Percentiles rank a stretch among this genome's conserved stretches.
Conservation (phyloP, 2,329 filamentous ascomycete species). For the Esteya vermicola region DNA sequence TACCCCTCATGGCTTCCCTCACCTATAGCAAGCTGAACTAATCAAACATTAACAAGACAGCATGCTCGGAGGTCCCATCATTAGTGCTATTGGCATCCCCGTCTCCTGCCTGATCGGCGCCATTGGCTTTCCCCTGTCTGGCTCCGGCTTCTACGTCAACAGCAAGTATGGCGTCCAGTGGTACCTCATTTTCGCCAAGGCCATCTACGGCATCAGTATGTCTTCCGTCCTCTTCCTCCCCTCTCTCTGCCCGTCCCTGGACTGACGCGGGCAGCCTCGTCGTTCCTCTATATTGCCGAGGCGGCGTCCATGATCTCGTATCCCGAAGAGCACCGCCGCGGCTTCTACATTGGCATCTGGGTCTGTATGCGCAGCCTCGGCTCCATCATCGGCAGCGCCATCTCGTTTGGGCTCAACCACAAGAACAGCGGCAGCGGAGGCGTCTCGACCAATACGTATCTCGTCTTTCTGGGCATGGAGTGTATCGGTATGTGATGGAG, state of each 20-base stretch:
- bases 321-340: slow-evolving; percentile 1
- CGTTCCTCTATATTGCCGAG: slow-evolving; percentile 2
- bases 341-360: slow-evolving; percentile 2
- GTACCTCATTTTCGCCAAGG: slow-evolving; percentile 2
- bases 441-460: background rate
- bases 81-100: background rate
- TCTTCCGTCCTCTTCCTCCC: too few relatives aligned
- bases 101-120: background rate
- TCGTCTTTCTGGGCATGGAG: slow-evolving; percentile 1
- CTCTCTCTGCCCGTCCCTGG: background rate
- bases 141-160: slow-evolving; percentile 2
- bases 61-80: slow-evolving; percentile 1
- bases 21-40: too few relatives aligned
- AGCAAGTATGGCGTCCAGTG: slow-evolving; percentile 1
- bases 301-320: slow-evolving; percentile 3
- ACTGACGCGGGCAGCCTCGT: background rate
- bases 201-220: slow-evolving; percentile 1
- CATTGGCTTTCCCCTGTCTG: background rate
- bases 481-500: background rate
- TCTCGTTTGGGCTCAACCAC: background rate
- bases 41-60: background rate
- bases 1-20: too few relatives aligned
- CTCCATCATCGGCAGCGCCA: slow-evolving; percentile 2
- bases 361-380: slow-evolving; percentile 2
- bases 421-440: background rate